Percentiles rank a stretch among this genome's conserved stretches.
phyloP scores from a whole-genome alignment of 305 asterid species.

The Salvia sclarea region DNA sequence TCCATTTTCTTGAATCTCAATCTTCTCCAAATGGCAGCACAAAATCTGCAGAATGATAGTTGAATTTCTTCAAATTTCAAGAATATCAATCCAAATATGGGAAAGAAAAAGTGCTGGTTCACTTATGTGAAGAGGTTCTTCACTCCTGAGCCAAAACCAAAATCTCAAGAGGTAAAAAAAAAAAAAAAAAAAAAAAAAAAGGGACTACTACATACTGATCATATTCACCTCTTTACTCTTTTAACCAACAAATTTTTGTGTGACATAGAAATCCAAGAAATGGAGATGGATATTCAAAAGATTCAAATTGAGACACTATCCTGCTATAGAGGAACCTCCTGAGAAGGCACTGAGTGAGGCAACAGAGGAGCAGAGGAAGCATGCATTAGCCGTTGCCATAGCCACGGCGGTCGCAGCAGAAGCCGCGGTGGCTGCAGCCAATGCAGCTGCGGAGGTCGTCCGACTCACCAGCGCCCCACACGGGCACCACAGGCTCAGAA shows the following conservation, averaged over 20 bases:
- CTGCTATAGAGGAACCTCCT: conserved; percentile 59
- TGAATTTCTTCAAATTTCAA: conserved; percentile 11
- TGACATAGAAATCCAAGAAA: conserved; percentile 50
- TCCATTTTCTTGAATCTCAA: conserved; percentile 1
- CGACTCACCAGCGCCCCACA: conserved; percentile 54
- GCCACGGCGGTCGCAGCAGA: conserved; percentile 94
- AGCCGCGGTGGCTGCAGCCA: conserved; percentile 91
- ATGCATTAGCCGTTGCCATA: conserved; percentile 68
- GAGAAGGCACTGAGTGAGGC: conserved; percentile 55
- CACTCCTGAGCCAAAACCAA: conserved; percentile 56
- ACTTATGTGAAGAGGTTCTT: conserved; percentile 69
- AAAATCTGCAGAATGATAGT: conserved; percentile 1
- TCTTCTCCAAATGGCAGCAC: conserved; percentile 3
- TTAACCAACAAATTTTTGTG: background rate
- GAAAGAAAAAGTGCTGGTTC: conserved; percentile 73
- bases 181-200: too few species aligned
- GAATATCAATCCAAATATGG: conserved; percentile 44
- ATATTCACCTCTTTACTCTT: background rate
- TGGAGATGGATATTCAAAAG: conserved; percentile 63
- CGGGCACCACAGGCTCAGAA: conserved; percentile 33
- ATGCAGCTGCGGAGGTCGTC: conserved; percentile 87
- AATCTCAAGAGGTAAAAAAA: conserved; percentile 53
- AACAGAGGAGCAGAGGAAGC: conserved; percentile 70
- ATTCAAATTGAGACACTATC: conserved; percentile 52
- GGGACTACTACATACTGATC: background rate